Evolutionary conservation across 305 asterid species (phyloP), one percentile per base, ranked within the genome.

Genomic region (Fraxinus nigra): DNA sequence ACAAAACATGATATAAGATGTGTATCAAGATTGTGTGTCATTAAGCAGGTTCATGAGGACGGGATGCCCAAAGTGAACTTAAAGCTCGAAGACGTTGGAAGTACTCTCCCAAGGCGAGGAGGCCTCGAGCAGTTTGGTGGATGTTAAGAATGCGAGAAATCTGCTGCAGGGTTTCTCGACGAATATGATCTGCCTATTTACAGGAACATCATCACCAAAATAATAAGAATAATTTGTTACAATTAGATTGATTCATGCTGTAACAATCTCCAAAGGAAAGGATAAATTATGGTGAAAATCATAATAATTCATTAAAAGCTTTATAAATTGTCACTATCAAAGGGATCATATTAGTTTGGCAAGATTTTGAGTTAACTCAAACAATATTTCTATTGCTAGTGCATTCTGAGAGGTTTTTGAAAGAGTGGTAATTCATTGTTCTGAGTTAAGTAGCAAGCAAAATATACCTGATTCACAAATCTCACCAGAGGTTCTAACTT

Each of bases 401-500:
- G 18, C 56, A 46, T 46, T 13, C 56, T 46, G 56, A 13, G 56
- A 46, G n/a, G 18, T 46, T 13, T 46, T 46, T 46, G 56, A 46
- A 46, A 46, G 56, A 3, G 56, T 46, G n/a, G 18, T 46, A 18
- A 46, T 46, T 46, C 56, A 46, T 46, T 46, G 13, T 13, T 13
- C 61, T 48, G 22, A 14, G 61, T 14, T 14, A 48, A 48, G 61
- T 14, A 9, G 33, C 72, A 61, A 67, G 30, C 69, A 16, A 63
- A 51, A 65, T 82, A 82, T 91, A 94, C 98, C 98, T 95, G 98
- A 82, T 72, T 84, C 74, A 93, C 94, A 63, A 95, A 92, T 81
- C 97, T 83, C 84, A 85, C 92, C 4, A 95, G 85, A 80, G 86
- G 90, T 82, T 88, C 91, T 77, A 93, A 88, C 87, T 90, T 90